Evolutionary conservation across 352 stramenopile genomes (phyloP), one percentile per base, ranked within the genome.

Genomic region (Globisporangium cystogenes): DNA sequence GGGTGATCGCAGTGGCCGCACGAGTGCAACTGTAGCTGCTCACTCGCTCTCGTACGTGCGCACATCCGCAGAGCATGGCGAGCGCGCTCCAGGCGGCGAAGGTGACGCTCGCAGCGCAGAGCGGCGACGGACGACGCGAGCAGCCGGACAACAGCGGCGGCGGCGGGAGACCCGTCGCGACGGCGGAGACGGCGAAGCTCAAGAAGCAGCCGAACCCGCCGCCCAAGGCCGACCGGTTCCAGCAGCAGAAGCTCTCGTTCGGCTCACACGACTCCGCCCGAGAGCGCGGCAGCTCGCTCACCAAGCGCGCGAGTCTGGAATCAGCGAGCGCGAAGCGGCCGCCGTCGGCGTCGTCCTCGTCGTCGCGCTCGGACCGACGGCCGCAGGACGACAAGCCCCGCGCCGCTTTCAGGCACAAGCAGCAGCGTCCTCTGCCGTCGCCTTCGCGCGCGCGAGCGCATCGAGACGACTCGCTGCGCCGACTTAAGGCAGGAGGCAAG

Each of bases 161-260:
- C 14, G 36, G 53, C 26, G 23, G 47, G 2, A 1, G 50, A 20
- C 3, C 31, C 7, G 10, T 23, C 5, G 26, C 46, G 23, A 3
- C 11, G 8, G 29, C 24, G 16, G 18, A 8, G 33, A 16, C 11
- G 35, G 3, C 4, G 16, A 31, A 36, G 27, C 27, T 11, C n/a
- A 8, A 48, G 37, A 27, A 51, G 16, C 24, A 35, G 11, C 23
- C 12, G 15, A 44, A 50, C 8, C 4, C 20, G 1, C 18, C 26
- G n/a, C 27, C 33, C 18, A 48, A 40, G 27, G 21, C 33, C 12
- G 46, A 49, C 8, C 20, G 51, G 15, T 50, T 50, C 21, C 53
- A 60, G 27, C 53, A 60, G 45, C 53, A 60, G 21, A 48, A 54
- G 29, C 53, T 60, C 36, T 54, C 53, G 37, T 60, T 60, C 37